Conservation (phyloP, 305 asterid species). For the Stenogyne calaminthoides region DNA sequence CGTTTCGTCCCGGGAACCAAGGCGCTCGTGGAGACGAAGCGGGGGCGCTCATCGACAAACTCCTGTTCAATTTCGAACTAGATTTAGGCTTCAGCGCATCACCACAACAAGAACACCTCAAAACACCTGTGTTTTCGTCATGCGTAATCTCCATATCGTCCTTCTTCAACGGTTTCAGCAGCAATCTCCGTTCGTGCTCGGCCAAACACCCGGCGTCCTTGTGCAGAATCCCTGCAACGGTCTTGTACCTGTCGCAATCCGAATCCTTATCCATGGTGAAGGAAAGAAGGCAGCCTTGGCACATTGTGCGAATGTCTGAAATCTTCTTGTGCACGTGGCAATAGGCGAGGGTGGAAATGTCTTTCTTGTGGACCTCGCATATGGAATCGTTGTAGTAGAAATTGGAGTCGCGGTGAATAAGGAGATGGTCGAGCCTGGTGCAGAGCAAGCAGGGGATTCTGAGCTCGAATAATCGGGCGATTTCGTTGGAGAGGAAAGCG, state of each 20-base stretch:
- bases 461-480: conserved; percentile 66
- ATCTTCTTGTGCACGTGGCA: conserved; percentile 77
- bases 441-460: conserved; percentile 81
- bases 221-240: conserved; percentile 67
- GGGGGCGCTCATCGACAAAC: conserved; percentile 48
- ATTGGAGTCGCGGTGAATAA: conserved; percentile 54
- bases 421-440: conserved; percentile 80
- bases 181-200: conserved; percentile 42
- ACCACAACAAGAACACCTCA: conserved; percentile 82
- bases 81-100: conserved; percentile 52
- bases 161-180: conserved; percentile 45
- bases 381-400: conserved; percentile 80
- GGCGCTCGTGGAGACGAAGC: conserved; percentile 78
- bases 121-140: conserved; percentile 35
- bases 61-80: conserved; percentile 45
- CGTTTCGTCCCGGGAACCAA: conserved; percentile 36
- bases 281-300: conserved; percentile 79
- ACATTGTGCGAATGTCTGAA: conserved; percentile 72
- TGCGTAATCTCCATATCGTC: conserved; percentile 35
- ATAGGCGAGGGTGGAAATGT: conserved; percentile 79
- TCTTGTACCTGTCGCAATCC: conserved; percentile 49
- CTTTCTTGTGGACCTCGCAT: conserved; percentile 80
- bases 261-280: conserved; percentile 66
- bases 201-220: conserved; percentile 50
- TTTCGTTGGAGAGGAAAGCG: conserved; percentile 66